phyloP scores from a whole-genome alignment of 2,329 filamentous ascomycete species.

The Zalaria obscura region DNA sequence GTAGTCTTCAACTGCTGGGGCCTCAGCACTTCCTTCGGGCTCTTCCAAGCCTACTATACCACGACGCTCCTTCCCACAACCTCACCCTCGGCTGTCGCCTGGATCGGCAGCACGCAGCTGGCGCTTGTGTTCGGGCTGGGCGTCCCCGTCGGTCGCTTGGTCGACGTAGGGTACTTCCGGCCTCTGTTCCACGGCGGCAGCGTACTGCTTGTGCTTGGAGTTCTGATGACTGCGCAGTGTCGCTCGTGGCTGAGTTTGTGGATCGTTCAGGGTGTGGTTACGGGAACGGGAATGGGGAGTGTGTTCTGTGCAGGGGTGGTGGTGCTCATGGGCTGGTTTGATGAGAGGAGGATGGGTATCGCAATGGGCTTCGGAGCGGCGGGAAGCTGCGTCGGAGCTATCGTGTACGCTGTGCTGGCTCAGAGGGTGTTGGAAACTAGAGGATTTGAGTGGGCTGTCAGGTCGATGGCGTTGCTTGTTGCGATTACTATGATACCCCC shows the following conservation, averaged over 20 bases:
- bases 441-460: conserved; percentile 19
- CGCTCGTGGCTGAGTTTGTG: conserved; percentile 13
- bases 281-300: conserved; percentile 19
- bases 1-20: conserved; percentile 18
- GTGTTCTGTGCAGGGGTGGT: conserved; percentile 16
- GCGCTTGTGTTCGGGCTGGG: conserved; percentile 20
- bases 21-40: conserved; percentile 16
- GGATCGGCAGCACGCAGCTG: conserved; percentile 22
- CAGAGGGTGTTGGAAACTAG: conserved; percentile 14
- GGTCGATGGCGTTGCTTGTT: conserved; percentile 10
- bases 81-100: conserved; percentile 15
- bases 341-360: conserved; percentile 34
- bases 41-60: conserved; percentile 20
- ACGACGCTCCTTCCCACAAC: conserved; percentile 8
- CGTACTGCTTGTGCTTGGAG: conserved; percentile 21
- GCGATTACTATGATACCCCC: conserved; percentile 11
- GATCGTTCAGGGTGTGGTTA: conserved; percentile 20
- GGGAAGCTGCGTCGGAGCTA: conserved; percentile 42
- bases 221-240: conserved; percentile 25
- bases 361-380: conserved; percentile 47
- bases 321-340: conserved; percentile 21
- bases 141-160: conserved; percentile 14
- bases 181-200: conserved; percentile 22
- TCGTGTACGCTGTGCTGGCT: conserved; percentile 38
- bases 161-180: conserved; percentile 19